These are phyloP conservation scores for Pythium phragmiticola DNA, from an alignment of 352 stramenopile genomes.

Conservation along the genomic window DNA sequence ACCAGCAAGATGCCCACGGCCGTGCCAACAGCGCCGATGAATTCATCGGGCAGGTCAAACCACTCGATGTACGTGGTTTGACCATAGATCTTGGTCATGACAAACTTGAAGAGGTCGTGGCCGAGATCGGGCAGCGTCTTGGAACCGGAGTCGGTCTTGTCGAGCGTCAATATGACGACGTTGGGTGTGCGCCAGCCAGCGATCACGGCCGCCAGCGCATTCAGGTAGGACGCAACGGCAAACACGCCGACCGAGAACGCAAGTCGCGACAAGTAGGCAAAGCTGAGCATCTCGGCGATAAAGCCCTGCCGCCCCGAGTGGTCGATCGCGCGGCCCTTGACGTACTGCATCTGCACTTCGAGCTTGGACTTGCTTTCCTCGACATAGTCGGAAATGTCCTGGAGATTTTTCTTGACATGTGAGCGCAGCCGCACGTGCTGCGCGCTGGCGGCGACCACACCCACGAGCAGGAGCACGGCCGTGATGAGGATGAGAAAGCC, in stretches of 20 bases:
- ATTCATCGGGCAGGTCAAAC: conserved; percentile 84
- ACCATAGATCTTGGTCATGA: conserved; percentile 84
- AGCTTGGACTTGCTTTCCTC: conserved; percentile 57
- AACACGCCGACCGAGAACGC: conserved; percentile 78
- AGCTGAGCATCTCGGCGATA: conserved; percentile 87
- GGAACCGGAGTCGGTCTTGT: conserved; percentile 49
- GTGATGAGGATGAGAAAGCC: conserved; percentile 83
- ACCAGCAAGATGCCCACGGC: conserved; percentile 67
- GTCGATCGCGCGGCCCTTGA: conserved; percentile 68
- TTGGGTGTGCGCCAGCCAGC: conserved; percentile 83
- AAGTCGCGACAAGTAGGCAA: conserved; percentile 79
- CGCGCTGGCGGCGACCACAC: conserved; percentile 50
- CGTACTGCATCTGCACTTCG: conserved; percentile 70
- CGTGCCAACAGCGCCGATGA: conserved; percentile 69
- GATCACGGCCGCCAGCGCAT: conserved; percentile 77
- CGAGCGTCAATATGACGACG: conserved; percentile 71
- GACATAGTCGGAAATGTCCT: conserved; percentile 78
- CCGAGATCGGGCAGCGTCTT: conserved; percentile 85
- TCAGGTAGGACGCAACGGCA: conserved; percentile 77
- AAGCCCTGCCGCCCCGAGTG: conserved; percentile 79
- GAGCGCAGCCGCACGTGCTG: conserved; percentile 42
- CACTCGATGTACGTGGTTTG: conserved; percentile 82
- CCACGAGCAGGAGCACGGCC: conserved; percentile 62
- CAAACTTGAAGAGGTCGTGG: conserved; percentile 85
- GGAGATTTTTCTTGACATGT: conserved; percentile 69